Base-by-base conservation (phyloP, 2,329 filamentous ascomycete species). In the Aspergillus uvarum region DNA sequence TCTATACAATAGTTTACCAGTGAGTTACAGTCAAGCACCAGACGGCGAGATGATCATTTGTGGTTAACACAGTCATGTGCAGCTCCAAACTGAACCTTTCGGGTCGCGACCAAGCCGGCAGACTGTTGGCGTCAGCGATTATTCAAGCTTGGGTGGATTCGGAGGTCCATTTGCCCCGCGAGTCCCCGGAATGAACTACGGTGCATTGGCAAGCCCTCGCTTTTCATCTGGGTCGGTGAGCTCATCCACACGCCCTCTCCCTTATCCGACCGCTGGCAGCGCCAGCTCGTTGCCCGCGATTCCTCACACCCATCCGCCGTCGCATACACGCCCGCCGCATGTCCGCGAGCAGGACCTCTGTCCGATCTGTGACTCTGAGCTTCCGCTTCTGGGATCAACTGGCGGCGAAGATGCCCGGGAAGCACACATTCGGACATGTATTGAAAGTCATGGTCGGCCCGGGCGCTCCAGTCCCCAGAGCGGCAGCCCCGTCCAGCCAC, bases 321-420 rank as follows among this genome's bases (percentile, higher is more conserved):
- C 47, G 6, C 55, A 59, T 35, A 51, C 52, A 42, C 58, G 50
- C 10, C 58, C 67, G 11, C 64, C 64, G 11, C 67, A 61, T n/a
- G 59, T 77, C 5, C 70, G 74, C 11, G 80, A 82, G 65, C 70
- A 72, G 48, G 80, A 81, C 62, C 68, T 80, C 32, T 82, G 80
- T 64, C 80, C 80, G 4, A 74, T 82, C 21, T 82, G 80, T 59
- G 74, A 77, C 51, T 68, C 63, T 5, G 64, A 62, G 21, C 74
- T 82, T 31, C 79, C 78, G 5, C 69, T 75, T 11, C 66, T 77
- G 21, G 75, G 70, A 8, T 61, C 67, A 2, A 69, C 76, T 53
- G 74, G 77, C 22, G 74, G 72, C 19, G 75, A 80, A 59, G 73
- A 72, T 42, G 69, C 68, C 4, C 77, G 79, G 5, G 80, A 82